A percentile compares a stretch with the other conserved stretches of the same genome.
These are phyloP conservation scores for Erythrophleum ivorense DNA, from an alignment of 331 rosid species.

Conservation along the genomic window DNA sequence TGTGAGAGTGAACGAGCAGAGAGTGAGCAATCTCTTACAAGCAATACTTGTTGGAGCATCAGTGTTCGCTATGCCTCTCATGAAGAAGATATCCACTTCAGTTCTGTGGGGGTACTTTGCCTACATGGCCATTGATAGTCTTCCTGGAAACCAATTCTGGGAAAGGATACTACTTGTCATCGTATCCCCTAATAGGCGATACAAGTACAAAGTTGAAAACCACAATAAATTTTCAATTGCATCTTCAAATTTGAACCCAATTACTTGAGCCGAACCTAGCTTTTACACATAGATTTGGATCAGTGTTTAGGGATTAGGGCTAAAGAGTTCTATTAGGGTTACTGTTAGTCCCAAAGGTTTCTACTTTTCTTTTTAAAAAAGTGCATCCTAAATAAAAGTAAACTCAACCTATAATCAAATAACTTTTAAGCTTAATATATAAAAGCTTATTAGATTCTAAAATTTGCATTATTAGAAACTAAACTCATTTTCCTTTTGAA, in stretches of 20 bases:
- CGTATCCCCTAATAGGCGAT: constrained; percentile 63
- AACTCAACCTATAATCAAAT: too few species aligned
- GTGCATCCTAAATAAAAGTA: too few species aligned
- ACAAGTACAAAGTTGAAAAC: constrained; percentile 45
- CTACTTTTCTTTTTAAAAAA: too few species aligned
- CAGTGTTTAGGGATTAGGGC: too few species aligned
- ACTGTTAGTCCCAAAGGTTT: too few species aligned
- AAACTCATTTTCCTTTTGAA: not conserved
- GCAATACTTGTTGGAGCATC: constrained; percentile 79
- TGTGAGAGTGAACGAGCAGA: constrained; percentile 86
- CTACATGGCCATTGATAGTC: constrained; percentile 94
- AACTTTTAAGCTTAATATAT: too few species aligned
- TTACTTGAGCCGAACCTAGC: too few species aligned
- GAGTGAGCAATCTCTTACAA: constrained; percentile 88
- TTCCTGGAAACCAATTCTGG: constrained; percentile 94
- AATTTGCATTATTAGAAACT: not conserved
- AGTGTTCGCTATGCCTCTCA: constrained; percentile 74
- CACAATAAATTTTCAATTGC: not conserved
- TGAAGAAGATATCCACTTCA: constrained; percentile 82
- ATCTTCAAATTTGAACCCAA: too few species aligned
- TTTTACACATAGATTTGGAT: too few species aligned
- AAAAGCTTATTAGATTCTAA: too few species aligned
- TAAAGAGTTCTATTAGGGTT: too few species aligned
- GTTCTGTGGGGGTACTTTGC: constrained; percentile 95
- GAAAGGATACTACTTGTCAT: constrained; percentile 75